These are phyloP conservation scores for Cladosporium sp. DNA, from an alignment of 2,329 filamentous ascomycete genomes.

Conservation along the genomic window DNA sequence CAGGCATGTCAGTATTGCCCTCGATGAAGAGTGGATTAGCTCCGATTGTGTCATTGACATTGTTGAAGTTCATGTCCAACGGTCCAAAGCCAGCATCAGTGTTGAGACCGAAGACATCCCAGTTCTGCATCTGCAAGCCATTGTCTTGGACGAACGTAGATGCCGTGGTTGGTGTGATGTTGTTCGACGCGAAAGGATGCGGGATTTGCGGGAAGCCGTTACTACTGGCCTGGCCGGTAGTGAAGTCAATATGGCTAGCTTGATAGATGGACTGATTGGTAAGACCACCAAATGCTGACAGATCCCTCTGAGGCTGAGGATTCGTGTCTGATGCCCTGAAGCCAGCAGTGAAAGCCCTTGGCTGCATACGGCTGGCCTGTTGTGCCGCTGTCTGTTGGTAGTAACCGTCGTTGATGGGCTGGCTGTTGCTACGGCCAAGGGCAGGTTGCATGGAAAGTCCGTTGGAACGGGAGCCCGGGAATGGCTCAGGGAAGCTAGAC, in stretches of 20 bases:
- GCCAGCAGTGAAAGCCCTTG: not conserved
- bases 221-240: not conserved
- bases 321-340: slow-evolving; percentile 1
- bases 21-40: slow-evolving; percentile 13
- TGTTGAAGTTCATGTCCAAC: not conserved
- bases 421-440: not conserved
- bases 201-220: not conserved
- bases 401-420: slow-evolving; percentile 3
- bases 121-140: slow-evolving; percentile 7
- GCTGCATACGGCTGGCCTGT: not conserved
- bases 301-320: not conserved
- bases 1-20: not conserved
- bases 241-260: not conserved
- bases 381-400: not conserved
- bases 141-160: not conserved
- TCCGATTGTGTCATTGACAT: not conserved
- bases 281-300: slow-evolving; percentile 10
- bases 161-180: not conserved
- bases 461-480: not conserved
- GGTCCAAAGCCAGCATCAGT: slow-evolving; percentile 4
- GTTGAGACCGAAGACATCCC: slow-evolving; percentile 2
- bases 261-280: slow-evolving; percentile 7
- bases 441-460: not conserved
- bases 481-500: slow-evolving; percentile 14
- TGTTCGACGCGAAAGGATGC: not conserved